A percentile compares a stretch with the other conserved stretches of the same genome.
Evolutionary conservation across 2,329 filamentous ascomycete species (phyloP).

Genomic region (Paracorniculantispora psalliotae): DNA sequence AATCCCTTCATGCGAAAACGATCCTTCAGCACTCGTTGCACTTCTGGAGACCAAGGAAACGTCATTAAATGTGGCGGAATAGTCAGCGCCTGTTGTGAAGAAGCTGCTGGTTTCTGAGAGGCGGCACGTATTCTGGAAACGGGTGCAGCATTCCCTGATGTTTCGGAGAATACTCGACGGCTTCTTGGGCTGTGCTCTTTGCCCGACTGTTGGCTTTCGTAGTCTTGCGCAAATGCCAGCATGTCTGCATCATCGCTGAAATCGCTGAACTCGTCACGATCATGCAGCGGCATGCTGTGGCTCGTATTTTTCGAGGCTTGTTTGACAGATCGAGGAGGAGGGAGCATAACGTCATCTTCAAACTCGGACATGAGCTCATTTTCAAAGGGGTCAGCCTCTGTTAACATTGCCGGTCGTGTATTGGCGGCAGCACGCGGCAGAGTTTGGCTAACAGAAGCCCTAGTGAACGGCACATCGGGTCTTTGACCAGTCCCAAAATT

Average conservation of each 20-base stretch:
- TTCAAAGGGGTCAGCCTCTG: slow-evolving; percentile 10
- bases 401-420: not conserved
- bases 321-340: not conserved
- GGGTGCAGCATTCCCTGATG: slow-evolving; percentile 41
- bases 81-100: slow-evolving; percentile 24
- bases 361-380: slow-evolving; percentile 27
- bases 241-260: slow-evolving; percentile 49
- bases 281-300: slow-evolving; percentile 16
- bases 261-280: slow-evolving; percentile 37
- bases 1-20: slow-evolving; percentile 83
- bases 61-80: slow-evolving; percentile 54
- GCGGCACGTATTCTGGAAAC: slow-evolving; percentile 28
- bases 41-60: slow-evolving; percentile 79
- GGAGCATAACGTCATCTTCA: slow-evolving; percentile 24
- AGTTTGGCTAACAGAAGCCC: slow-evolving; percentile 12
- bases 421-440: slow-evolving; percentile 1
- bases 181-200: slow-evolving; percentile 19
- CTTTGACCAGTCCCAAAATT: not conserved
- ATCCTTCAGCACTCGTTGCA: slow-evolving; percentile 73
- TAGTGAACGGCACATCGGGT: slow-evolving; percentile 21
- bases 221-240: slow-evolving; percentile 47
- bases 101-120: slow-evolving; percentile 25
- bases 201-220: slow-evolving; percentile 38
- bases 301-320: not conserved
- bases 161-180: slow-evolving; percentile 41